These are phyloP conservation scores for Talaromyces liani DNA, from an alignment of 495 filamentous ascomycete species.

Conservation along the genomic window DNA sequence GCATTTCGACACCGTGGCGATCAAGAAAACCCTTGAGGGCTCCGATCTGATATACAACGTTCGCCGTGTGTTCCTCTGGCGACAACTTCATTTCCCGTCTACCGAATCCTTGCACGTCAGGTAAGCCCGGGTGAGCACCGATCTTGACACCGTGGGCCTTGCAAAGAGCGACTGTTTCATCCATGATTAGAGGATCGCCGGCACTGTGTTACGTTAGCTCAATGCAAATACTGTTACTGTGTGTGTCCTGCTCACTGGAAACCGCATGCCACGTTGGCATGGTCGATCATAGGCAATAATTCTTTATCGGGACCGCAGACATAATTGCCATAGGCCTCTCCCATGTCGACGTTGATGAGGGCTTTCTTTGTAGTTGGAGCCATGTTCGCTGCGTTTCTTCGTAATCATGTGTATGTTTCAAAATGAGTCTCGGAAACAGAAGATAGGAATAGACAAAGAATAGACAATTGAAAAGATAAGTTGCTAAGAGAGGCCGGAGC, in stretches of 20 bases:
- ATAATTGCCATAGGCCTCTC: constrained; percentile 45
- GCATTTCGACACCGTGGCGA: constrained; percentile 42
- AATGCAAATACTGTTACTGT: not conserved
- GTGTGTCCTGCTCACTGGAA: constrained; percentile 41
- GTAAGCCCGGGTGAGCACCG: constrained; percentile 55
- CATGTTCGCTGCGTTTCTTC: not conserved
- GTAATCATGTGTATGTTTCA: not conserved
- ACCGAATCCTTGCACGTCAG: constrained; percentile 56
- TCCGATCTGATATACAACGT: constrained; percentile 52
- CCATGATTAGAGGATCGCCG: constrained; percentile 54
- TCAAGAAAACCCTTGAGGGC: constrained; percentile 50
- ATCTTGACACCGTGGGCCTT: constrained; percentile 46
- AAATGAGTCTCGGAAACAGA: no score
- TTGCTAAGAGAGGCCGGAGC: constrained; percentile 2
- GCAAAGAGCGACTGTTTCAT: constrained; percentile 46
- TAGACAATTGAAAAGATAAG: not conserved
- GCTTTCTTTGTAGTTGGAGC: constrained; percentile 42
- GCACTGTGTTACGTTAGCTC: not conserved
- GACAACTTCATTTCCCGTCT: constrained; percentile 47
- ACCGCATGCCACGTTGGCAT: constrained; percentile 58
- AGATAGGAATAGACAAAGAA: not conserved
- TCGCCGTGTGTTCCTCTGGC: constrained; percentile 49
- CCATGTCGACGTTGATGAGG: constrained; percentile 46
- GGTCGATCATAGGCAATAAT: constrained; percentile 49
- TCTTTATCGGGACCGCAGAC: constrained; percentile 47